phyloP scores from a whole-genome alignment of 768 basidiomycete genomes.

The Lentinula guzmanii region DNA sequence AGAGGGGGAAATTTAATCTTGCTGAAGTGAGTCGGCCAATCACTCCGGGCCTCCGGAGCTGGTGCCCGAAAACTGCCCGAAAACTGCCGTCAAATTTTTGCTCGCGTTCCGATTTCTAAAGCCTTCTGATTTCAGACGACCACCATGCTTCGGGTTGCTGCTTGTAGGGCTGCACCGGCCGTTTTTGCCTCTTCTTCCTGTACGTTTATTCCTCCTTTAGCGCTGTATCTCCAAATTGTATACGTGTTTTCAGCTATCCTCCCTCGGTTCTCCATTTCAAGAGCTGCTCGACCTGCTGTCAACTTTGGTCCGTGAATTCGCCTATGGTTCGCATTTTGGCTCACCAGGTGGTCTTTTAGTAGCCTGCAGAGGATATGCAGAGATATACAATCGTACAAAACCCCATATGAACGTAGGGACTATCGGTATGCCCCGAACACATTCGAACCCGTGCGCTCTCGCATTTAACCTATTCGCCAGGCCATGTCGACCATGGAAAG shows the following conservation, averaged over 20 bases:
- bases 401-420: conserved; percentile 96
- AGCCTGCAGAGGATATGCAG: conserved; percentile 68
- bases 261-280: conserved; percentile 32
- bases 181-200: conserved; percentile 40
- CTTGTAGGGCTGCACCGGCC: conserved; percentile 44
- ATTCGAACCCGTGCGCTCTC: conserved; percentile 7
- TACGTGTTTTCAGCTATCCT: conserved; percentile 10
- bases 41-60: background rate
- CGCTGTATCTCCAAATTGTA: background rate
- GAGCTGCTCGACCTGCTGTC: conserved; percentile 14
- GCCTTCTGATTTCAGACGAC: background rate
- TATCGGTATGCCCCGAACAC: conserved; percentile 52
- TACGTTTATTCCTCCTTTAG: conserved; percentile 16
- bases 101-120: background rate
- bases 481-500: conserved; percentile 98
- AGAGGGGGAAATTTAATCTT: too few species aligned
- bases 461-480: conserved; percentile 25
- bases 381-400: conserved; percentile 68
- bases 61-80: background rate
- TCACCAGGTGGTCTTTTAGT: conserved; percentile 24
- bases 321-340: conserved; percentile 4
- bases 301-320: conserved; percentile 22
- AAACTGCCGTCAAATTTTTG: background rate
- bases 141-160: conserved; percentile 47
- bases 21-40: too few species aligned